Evolutionary conservation across 1,139 yeast genomes (phyloP).

Genomic region (Yamadazyma epiphylla): DNA sequence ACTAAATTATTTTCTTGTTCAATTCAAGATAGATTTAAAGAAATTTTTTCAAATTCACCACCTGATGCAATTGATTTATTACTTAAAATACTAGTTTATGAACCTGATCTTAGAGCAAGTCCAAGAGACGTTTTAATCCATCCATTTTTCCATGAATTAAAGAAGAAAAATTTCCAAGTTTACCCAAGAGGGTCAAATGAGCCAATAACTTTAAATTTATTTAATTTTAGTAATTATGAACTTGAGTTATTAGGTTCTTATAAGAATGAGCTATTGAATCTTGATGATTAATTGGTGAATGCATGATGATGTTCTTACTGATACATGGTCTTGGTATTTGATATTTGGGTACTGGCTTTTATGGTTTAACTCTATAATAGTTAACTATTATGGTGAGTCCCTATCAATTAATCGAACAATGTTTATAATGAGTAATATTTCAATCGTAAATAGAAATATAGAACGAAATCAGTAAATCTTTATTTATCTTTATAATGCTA

Average conservation of each 20-base stretch:
- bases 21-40: constrained; percentile 59
- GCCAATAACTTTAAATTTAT: constrained; percentile 43
- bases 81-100: constrained; percentile 67
- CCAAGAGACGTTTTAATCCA: constrained; percentile 69
- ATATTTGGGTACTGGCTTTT: no score
- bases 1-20: constrained; percentile 64
- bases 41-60: constrained; percentile 67
- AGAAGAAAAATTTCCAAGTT: constrained; percentile 53
- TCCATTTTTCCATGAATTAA: constrained; percentile 67
- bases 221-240: constrained; percentile 53
- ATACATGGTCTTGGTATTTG: no score
- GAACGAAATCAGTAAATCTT: not conserved
- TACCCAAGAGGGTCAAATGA: constrained; percentile 50
- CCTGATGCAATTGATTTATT: constrained; percentile 67
- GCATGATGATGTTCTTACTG: no score
- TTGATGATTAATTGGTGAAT: constrained; percentile 4
- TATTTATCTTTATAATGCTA: constrained; percentile 52
- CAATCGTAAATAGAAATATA: not conserved
- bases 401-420: no score
- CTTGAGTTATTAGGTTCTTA: constrained; percentile 45
- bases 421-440: no score
- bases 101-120: constrained; percentile 63
- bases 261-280: constrained; percentile 27
- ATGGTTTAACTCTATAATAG: no score
- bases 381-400: no score